A percentile compares a stretch with the other conserved stretches of the same genome.
phyloP scores from a whole-genome alignment of 768 basidiomycete genomes.

The Boletus sp. region DNA sequence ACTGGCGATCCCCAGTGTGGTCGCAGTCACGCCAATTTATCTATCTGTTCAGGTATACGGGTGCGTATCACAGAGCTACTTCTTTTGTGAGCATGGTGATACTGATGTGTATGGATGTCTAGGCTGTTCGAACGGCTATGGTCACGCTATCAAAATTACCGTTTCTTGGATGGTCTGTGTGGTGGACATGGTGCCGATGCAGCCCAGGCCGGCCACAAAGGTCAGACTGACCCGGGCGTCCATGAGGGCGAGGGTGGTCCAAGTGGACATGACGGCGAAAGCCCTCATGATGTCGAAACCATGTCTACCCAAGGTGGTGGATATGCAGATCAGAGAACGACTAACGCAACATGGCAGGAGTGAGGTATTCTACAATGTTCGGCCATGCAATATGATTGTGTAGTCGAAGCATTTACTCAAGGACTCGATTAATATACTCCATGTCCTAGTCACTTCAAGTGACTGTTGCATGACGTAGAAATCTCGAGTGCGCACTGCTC shows the following conservation, averaged over 20 bases:
- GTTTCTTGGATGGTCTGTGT: conserved; percentile 1
- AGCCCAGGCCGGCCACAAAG: too few species aligned
- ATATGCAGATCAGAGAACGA: neutral
- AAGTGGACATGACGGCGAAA: neutral
- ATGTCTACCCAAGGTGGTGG: neutral
- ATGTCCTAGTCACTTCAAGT: neutral
- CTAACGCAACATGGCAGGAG: neutral
- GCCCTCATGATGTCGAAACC: neutral
- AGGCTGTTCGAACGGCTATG: neutral
- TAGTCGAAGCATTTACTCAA: neutral
- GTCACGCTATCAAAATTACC: neutral
- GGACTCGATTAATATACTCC: neutral
- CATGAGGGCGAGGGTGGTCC: neutral
- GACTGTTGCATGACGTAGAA: neutral
- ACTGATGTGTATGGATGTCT: neutral
- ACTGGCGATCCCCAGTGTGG: conserved; percentile 12
- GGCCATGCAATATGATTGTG: neutral
- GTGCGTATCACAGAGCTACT: conserved; percentile 4
- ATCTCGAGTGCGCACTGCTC: too few species aligned
- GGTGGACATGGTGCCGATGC: neutral
- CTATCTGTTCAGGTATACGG: neutral
- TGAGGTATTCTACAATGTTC: neutral
- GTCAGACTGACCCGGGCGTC: neutral
- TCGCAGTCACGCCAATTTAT: conserved; percentile 8
- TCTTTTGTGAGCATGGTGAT: neutral